Base-by-base conservation (phyloP, 192 early-diverging fungal species). In the Backusella sp. region DNA sequence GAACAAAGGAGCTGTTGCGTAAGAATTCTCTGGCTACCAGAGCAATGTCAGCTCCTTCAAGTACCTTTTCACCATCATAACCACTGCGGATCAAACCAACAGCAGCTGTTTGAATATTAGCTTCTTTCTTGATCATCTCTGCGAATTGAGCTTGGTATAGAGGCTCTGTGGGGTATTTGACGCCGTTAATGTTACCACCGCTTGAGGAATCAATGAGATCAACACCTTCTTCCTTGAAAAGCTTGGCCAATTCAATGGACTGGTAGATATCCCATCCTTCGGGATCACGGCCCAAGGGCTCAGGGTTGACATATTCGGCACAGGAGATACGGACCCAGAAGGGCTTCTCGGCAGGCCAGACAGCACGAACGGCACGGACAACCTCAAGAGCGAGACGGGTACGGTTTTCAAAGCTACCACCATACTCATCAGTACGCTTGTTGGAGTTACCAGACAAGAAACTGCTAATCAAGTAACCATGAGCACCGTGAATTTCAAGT, bases 361-460 rank as follows among this genome's bases (percentile, higher is more conserved):
- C 86, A 15, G 76, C 66, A 32, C 94, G 91, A 5, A 93, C 86
- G 0, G 74, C 76, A 19, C 77, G 70, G 26, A 91, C 83, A 2
- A 91, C 87, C 80, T 96, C 95, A 0, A 94, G 56, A 39, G 91
- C 73, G 72, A 97, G 91, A 0, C 94, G 90, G 12, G 85, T 84
- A 75, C 96, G 91, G 85, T 98, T 97, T 73, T 96, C 94, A 53
- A 96, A 91, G 1, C 90, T 90, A 0, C 97, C 96, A 39, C 97
- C 97, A 77, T 96, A 99, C 65, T 92, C 71, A 80, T 99, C 97
- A 0, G 94, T 96, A 73, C 97, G 91, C 32, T 88, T 70, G 85
- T 99, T 98, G 65, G 91, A 86, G 26, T 93, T 68, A 4, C 93
- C 91, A 26, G 91, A 93, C n/a, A 96, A 73, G 77, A 97, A 97